These are phyloP conservation scores for Alternaria burnsii DNA, from an alignment of 2,329 filamentous ascomycete species.

Conservation along the genomic window DNA sequence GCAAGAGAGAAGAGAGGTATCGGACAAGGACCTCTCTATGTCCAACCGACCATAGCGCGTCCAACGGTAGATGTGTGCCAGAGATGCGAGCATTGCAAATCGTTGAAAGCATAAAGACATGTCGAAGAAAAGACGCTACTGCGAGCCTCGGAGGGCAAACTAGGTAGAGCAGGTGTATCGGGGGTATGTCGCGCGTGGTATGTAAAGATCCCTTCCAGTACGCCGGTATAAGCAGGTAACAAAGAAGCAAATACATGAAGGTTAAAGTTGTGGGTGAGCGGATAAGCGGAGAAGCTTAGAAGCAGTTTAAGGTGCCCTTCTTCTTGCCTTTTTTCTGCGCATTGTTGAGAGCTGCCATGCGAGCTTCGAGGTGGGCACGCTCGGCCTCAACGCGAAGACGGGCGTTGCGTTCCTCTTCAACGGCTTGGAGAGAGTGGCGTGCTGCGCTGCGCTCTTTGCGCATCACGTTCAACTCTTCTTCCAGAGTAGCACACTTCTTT, in stretches of 20 bases:
- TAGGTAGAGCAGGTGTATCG: slow-evolving; percentile 21
- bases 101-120: slow-evolving; percentile 37
- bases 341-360: slow-evolving; percentile 78
- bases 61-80: slow-evolving; percentile 19
- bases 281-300: slow-evolving; percentile 63
- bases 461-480: slow-evolving; percentile 72
- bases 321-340: slow-evolving; percentile 94
- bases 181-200: slow-evolving; percentile 39
- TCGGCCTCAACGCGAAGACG: slow-evolving; percentile 89
- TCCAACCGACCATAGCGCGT: slow-evolving; percentile 15
- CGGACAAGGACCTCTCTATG: slow-evolving; percentile 10
- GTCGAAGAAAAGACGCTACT: slow-evolving; percentile 22
- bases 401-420: slow-evolving; percentile 96
- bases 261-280: slow-evolving; percentile 19
- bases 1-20: slow-evolving; percentile 11
- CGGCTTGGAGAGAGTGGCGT: slow-evolving; percentile 78
- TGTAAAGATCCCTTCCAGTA: slow-evolving; percentile 36
- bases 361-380: slow-evolving; percentile 86
- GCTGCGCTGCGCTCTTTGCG: slow-evolving; percentile 67
- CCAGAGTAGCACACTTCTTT: slow-evolving; percentile 80
- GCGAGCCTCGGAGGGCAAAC: slow-evolving; percentile 7
- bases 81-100: slow-evolving; percentile 30
- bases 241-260: slow-evolving; percentile 30
- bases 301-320: slow-evolving; percentile 95
- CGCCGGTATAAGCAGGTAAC: slow-evolving; percentile 33